Conservation (phyloP, 148 eudicot species). For the Euryodendron excelsum region DNA sequence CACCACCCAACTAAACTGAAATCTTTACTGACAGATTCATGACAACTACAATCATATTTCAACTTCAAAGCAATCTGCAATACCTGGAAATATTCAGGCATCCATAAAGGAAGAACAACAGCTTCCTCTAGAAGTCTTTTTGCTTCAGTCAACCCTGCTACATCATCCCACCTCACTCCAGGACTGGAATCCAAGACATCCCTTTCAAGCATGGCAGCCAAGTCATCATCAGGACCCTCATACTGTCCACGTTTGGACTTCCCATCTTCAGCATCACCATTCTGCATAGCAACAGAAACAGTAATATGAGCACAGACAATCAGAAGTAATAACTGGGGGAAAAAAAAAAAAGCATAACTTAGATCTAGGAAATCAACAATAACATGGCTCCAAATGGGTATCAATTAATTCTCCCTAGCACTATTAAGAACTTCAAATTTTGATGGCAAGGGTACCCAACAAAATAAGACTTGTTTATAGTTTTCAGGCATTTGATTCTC, state of each 20-base stretch:
- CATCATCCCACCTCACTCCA: constrained; percentile 98
- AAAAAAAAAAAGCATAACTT: background rate
- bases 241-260: constrained; percentile 75
- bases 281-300: constrained; percentile 38
- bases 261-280: constrained; percentile 88
- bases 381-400: too few relatives aligned
- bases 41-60: background rate
- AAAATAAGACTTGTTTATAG: too few relatives aligned
- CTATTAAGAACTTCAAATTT: too few relatives aligned
- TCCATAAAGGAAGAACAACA: constrained; percentile 94
- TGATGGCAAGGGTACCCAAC: too few relatives aligned
- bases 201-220: constrained; percentile 99
- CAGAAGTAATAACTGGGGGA: background rate
- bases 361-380: too few relatives aligned
- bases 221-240: constrained; percentile 91
- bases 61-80: background rate
- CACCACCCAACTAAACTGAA: background rate
- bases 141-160: constrained; percentile 91
- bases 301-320: background rate
- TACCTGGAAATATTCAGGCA: constrained; percentile 99
- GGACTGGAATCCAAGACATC: constrained; percentile 89
- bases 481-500: background rate
- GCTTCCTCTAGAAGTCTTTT: constrained; percentile 98
- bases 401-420: too few relatives aligned
- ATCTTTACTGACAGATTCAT: background rate